phyloP scores from a whole-genome alignment of 352 stramenopile species.

The Lagenidium sp. region DNA sequence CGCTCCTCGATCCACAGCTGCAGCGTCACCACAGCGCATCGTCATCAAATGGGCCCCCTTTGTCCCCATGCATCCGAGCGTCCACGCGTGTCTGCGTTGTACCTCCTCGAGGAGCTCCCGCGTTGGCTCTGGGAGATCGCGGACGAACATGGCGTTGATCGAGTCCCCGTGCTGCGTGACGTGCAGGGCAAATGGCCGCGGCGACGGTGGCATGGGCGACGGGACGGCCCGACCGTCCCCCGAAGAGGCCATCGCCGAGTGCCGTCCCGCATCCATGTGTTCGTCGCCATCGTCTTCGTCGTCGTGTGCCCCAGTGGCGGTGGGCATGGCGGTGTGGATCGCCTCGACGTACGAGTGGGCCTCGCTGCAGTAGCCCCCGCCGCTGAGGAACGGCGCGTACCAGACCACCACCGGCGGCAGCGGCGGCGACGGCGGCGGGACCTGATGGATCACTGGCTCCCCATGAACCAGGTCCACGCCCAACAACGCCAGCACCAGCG shows the following conservation, averaged over 20 bases:
- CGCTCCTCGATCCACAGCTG: slow-evolving; percentile 69
- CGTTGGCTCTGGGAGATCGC: slow-evolving; percentile 41
- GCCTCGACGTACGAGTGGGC: slow-evolving; percentile 81
- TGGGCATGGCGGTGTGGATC: slow-evolving; percentile 26
- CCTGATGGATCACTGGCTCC: no score
- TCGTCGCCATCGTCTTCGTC: neutral
- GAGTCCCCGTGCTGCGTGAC: slow-evolving; percentile 66
- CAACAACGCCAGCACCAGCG: neutral
- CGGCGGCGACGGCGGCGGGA: no score
- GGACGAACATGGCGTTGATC: slow-evolving; percentile 55
- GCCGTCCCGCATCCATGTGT: slow-evolving; percentile 1
- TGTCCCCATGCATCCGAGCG: no score
- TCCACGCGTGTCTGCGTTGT: no score
- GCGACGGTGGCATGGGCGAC: no score
- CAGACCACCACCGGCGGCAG: slow-evolving; percentile 53
- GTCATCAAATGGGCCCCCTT: neutral
- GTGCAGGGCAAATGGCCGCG: slow-evolving; percentile 42
- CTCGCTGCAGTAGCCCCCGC: slow-evolving; percentile 90
- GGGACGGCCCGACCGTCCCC: no score
- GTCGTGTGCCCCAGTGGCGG: neutral
- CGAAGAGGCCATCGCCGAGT: neutral
- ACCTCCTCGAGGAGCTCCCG: slow-evolving; percentile 25
- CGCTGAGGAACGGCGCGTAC: slow-evolving; percentile 88
- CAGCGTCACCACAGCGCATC: neutral
- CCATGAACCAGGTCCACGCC: no score